phyloP scores from a whole-genome alignment of 148 eudicot genomes.

The Rhododendron mucronatum region DNA sequence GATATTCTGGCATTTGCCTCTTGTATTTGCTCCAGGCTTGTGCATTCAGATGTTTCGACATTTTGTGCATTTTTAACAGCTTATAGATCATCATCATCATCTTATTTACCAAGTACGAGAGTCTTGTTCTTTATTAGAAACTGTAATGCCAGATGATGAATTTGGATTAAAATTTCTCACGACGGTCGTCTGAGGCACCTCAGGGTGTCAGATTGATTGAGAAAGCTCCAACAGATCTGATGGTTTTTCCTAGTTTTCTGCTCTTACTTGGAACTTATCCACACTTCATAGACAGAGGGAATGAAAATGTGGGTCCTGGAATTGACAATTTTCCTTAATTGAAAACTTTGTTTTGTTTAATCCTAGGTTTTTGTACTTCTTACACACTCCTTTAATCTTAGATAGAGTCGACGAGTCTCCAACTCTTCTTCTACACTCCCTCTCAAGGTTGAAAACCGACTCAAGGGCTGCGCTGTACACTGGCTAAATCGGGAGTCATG shows the following conservation, averaged over 20 bases:
- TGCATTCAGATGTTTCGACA: constrained; percentile 27
- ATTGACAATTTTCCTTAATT: not conserved
- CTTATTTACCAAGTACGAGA: not conserved
- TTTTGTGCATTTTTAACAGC: not conserved
- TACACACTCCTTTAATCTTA: not conserved
- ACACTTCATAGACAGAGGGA: not conserved
- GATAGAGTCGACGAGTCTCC: not conserved
- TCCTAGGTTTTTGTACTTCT: not conserved
- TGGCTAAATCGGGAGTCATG: not conserved
- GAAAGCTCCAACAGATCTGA: not conserved
- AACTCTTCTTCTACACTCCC: not conserved
- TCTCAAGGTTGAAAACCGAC: not conserved
- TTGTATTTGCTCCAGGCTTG: not conserved
- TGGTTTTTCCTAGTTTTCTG: not conserved
- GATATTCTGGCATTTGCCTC: constrained; percentile 26
- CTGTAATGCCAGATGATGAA: constrained; percentile 4
- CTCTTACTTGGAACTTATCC: not conserved
- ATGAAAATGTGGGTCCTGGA: not conserved
- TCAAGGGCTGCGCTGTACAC: not conserved
- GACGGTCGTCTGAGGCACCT: constrained; percentile 14
- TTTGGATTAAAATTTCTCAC: constrained; percentile 3
- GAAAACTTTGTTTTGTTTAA: not conserved
- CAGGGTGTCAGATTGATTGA: not conserved
- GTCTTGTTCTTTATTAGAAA: not conserved
- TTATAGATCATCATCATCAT: not conserved